A percentile compares a stretch with the other conserved stretches of the same genome.
Evolutionary conservation across 805 yeast species (phyloP).

Genomic region (Candida nemodendra): DNA sequence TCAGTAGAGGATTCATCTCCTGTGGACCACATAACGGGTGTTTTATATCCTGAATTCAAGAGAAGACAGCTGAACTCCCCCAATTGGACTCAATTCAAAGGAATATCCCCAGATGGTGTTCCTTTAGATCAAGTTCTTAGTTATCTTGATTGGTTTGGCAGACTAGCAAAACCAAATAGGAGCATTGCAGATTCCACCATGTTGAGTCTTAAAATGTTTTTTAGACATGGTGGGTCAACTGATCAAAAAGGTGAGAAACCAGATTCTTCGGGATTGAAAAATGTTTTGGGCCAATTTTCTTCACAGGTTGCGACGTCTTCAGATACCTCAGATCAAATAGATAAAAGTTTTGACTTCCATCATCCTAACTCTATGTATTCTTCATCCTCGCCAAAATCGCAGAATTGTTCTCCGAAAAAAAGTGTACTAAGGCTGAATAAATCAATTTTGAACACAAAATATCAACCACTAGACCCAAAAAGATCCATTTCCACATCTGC

Average conservation of each 20-base stretch:
- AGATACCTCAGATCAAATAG: not conserved
- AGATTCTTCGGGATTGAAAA: not conserved
- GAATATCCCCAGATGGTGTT: conserved; percentile 14
- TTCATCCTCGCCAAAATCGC: not conserved
- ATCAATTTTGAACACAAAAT: conserved; percentile 4
- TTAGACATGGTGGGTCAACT: conserved; percentile 2
- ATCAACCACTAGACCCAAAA: conserved; percentile 5
- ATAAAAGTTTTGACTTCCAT: not conserved
- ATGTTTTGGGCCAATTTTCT: not conserved
- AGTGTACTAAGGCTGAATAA: conserved; percentile 1
- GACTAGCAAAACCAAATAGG: conserved; percentile 11
- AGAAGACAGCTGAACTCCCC: conserved; percentile 20
- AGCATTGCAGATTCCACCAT: conserved; percentile 10
- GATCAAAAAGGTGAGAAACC: not conserved
- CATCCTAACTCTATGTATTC: not conserved
- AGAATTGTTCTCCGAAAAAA: conserved; percentile 2
- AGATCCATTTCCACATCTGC: conserved; percentile 13
- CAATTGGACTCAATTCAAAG: conserved; percentile 15
- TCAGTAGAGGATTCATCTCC: conserved; percentile 16
- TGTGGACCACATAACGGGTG: conserved; percentile 15
- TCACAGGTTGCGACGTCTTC: not conserved
- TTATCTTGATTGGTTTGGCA: conserved; percentile 21
- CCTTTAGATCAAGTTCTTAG: conserved; percentile 16
- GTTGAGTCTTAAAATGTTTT: conserved; percentile 9
- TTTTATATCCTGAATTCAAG: conserved; percentile 16